phyloP scores from a whole-genome alignment of 148 eudicot species.

The Fallopia convolvulus region DNA sequence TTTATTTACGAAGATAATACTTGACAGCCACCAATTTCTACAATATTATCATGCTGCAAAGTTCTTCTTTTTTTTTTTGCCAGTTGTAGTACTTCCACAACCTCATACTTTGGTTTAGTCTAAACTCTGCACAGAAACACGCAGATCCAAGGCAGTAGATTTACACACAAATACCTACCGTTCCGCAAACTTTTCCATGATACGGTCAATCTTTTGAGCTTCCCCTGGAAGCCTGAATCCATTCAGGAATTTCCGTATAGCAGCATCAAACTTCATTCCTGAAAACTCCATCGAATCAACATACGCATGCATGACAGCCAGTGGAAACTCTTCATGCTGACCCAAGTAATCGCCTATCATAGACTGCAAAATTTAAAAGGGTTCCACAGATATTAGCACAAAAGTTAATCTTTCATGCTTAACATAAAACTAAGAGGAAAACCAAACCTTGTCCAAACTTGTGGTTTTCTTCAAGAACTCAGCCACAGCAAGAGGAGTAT shows the following conservation, averaged over 20 bases:
- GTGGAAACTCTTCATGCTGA: conserved; percentile 94
- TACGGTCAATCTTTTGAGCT: conserved; percentile 99
- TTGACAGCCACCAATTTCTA: background rate
- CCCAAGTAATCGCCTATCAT: conserved; percentile 98
- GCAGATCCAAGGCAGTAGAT: background rate
- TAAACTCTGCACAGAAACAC: background rate
- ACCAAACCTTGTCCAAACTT: conserved; percentile 66
- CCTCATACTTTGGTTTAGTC: background rate
- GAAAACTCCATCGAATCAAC: conserved; percentile 91
- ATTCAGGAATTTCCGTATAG: conserved; percentile 80
- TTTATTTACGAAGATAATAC: background rate
- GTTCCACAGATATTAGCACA: background rate
- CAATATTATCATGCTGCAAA: conserved; percentile 3
- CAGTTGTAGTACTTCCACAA: background rate
- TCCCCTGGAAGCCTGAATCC: conserved; percentile 99
- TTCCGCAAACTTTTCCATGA: conserved; percentile 98
- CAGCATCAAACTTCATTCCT: conserved; percentile 82
- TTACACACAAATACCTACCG: conserved; percentile 49
- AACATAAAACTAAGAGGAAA: background rate
- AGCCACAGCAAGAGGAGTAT: conserved; percentile 79
- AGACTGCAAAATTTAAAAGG: conserved; percentile 45
- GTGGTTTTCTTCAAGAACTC: conserved; percentile 78
- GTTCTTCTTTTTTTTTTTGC: background rate
- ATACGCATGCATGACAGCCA: conserved; percentile 96
- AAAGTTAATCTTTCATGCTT: background rate